Evolutionary conservation across 306 rosid species (phyloP).

Genomic region (Castanea crenata): DNA sequence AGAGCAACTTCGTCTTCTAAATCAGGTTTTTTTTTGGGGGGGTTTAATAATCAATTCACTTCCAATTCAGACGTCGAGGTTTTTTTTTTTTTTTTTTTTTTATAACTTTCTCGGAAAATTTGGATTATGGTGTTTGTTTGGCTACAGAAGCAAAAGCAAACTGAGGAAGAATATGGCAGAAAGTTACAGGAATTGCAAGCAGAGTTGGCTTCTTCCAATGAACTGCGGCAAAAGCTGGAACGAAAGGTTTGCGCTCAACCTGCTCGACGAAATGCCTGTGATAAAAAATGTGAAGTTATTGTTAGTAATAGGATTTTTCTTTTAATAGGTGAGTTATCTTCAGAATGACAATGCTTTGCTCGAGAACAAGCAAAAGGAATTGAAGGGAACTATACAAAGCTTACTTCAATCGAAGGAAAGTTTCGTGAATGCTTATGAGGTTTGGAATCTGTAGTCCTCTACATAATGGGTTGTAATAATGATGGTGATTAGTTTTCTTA

Average conservation of each 20-base stretch:
- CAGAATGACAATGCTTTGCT: slow-evolving; percentile 63
- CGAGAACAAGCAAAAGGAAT: slow-evolving; percentile 66
- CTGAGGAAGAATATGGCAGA: slow-evolving; percentile 61
- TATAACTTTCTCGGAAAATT: background rate
- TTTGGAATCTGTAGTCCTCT: background rate
- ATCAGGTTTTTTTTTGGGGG: slow-evolving; percentile 39
- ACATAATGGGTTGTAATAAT: background rate
- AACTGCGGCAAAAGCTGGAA: slow-evolving; percentile 51
- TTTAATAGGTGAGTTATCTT: slow-evolving; percentile 51
- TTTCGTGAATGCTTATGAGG: slow-evolving; percentile 70
- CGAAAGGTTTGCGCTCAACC: slow-evolving; percentile 39
- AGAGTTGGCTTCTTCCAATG: slow-evolving; percentile 53
- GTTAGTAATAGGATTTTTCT: background rate
- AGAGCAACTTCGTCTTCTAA: slow-evolving; percentile 44
- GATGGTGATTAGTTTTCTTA: background rate
- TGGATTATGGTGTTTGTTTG: slow-evolving; percentile 19
- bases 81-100: background rate
- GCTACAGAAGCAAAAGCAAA: slow-evolving; percentile 61
- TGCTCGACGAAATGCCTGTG: background rate
- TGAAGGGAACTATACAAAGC: slow-evolving; percentile 54
- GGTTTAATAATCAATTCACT: background rate
- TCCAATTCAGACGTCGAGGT: background rate
- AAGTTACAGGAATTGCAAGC: slow-evolving; percentile 57
- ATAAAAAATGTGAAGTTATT: background rate
- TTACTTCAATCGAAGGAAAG: slow-evolving; percentile 57